Conservation (phyloP, 345 rosid species). For the Citrus maxima region DNA sequence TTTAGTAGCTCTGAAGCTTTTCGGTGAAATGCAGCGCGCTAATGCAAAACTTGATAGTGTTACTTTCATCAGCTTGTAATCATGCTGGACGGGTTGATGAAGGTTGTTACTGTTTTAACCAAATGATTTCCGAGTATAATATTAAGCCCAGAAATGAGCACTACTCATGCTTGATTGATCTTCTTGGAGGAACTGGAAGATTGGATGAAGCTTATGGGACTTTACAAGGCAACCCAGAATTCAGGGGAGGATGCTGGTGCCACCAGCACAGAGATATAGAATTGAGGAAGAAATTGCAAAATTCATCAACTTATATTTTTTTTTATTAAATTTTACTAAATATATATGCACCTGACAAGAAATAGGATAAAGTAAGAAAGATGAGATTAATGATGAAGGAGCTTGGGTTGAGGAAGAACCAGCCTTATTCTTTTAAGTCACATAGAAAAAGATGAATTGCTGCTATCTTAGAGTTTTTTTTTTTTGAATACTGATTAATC, state of each 20-base stretch:
- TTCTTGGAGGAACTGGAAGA: conserved; percentile 67
- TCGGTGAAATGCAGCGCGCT: conserved; percentile 43
- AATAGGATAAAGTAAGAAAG: no score
- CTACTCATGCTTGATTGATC: conserved; percentile 71
- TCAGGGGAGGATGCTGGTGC: conserved; percentile 31
- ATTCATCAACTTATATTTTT: conserved; percentile 33
- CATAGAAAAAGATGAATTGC: conserved; percentile 43
- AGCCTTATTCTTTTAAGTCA: conserved; percentile 43
- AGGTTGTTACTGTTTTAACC: conserved; percentile 41
- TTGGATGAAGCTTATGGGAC: conserved; percentile 56
- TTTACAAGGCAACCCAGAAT: conserved; percentile 32
- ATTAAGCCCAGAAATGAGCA: conserved; percentile 52
- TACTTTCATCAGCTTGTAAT: conserved; percentile 62
- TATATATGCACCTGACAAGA: conserved; percentile 39
- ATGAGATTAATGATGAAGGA: no score
- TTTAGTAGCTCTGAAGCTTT: conserved; percentile 47
- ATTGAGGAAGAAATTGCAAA: conserved; percentile 46
- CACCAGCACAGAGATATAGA: background rate
- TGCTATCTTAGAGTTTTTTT: background rate
- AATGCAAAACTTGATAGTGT: conserved; percentile 50
- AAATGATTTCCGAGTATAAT: conserved; percentile 36
- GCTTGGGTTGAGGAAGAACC: conserved; percentile 47
- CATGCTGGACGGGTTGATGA: conserved; percentile 60
- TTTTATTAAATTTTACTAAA: conserved; percentile 28
- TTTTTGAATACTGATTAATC: no score